Base-by-base conservation (phyloP, 2,329 filamentous ascomycete genomes). In the Cordyceps javanica region DNA sequence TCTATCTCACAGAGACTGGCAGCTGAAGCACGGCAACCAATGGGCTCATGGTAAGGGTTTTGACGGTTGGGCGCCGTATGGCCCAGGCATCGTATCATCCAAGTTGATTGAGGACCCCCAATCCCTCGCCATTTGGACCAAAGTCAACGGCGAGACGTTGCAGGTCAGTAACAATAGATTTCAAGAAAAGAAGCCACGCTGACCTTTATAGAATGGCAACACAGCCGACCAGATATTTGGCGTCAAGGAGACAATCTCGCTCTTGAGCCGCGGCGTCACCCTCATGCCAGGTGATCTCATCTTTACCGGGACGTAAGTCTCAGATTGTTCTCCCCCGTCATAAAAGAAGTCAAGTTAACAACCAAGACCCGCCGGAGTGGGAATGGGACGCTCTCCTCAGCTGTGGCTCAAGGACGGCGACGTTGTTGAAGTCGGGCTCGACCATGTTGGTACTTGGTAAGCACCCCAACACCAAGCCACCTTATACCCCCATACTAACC, bases 1-100 rank as follows among this genome's bases (percentile, higher is more conserved):
- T 68, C 81, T 93, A n/a, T 90, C 86, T 11, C 88, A 90, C 72
- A 83, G 89, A 41, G 87, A 90, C 62, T 91, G 87, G 86, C 87
- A 90, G 71, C 70, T 89, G 60, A 81, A 85, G 69, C 79, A 77
- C 41, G 86, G 86, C 16, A 85, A 85, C 1, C 87, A 90, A 71
- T 90, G 87, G 86, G 81, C 79, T 1, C 73, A 89, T 14, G 87
- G 87, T 38, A 91, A 91, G 70, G 84, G 86, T 3, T 90, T 89
- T 62, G 87, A 91, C 70, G 85, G 84, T 62, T 91, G 87, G 85
- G 87, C 86, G 5, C 88, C 87, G 0, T 87, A 82, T 63, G 87
- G 88, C 0, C 88, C 88, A 0, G 87, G 83, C 1, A 89, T 91
- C 61, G 87, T 89, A 8, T 81, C 79, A 49, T 71, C 72, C 38